These are phyloP conservation scores for Adenanthera pavonina DNA, from an alignment of 306 rosid species.

Conservation along the genomic window DNA sequence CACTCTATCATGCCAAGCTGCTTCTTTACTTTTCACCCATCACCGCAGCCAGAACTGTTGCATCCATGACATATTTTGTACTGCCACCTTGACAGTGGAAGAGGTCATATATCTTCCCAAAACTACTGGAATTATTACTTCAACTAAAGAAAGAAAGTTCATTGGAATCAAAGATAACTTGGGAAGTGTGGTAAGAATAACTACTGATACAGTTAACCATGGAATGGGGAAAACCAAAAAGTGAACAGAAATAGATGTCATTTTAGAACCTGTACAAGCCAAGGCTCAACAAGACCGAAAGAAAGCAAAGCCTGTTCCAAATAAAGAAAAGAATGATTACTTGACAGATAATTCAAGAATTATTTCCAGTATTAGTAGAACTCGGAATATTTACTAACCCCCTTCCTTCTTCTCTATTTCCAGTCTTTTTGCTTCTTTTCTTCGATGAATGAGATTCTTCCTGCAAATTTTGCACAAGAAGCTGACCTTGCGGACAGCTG, in stretches of 20 bases:
- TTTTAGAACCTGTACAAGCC: not conserved
- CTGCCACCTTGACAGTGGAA: not conserved
- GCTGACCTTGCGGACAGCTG: not conserved
- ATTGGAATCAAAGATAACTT: conserved; percentile 55
- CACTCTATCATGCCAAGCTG: not conserved
- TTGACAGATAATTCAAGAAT: conserved; percentile 45
- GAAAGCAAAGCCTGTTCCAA: conserved; percentile 26
- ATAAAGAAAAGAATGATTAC: conserved; percentile 43
- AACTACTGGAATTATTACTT: not conserved
- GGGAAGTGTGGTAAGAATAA: conserved; percentile 41
- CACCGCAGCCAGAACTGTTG: conserved; percentile 5
- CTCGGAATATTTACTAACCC: not conserved
- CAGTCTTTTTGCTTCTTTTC: conserved; percentile 17
- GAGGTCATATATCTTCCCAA: not conserved
- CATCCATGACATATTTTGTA: not conserved
- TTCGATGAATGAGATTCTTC: conserved; percentile 26
- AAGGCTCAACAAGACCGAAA: not conserved
- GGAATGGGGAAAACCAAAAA: conserved; percentile 1
- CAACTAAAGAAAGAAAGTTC: not conserved
- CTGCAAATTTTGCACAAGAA: conserved; percentile 3
- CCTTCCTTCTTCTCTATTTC: not conserved
- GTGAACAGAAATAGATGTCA: not conserved
- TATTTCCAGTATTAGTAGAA: not conserved
- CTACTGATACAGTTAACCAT: not conserved
- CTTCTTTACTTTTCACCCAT: not conserved